Conservation (phyloP, 1,284 basidiomycete species). For the Ceratobasidium theobromae region DNA sequence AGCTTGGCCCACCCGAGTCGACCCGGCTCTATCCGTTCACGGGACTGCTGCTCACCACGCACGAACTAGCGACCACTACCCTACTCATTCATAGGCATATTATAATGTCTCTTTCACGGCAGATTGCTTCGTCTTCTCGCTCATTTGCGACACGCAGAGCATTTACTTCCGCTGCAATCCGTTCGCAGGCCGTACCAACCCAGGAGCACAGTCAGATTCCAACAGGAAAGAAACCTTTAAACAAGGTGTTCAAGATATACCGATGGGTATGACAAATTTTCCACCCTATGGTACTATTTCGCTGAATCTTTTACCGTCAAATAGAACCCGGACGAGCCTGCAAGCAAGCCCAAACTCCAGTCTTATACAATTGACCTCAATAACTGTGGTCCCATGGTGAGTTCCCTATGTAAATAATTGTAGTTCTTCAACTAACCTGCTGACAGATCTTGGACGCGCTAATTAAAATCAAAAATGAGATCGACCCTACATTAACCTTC, state of each 20-base stretch:
- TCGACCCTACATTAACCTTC: slow-evolving; percentile 96
- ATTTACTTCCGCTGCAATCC: slow-evolving; percentile 13
- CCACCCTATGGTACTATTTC: neutral
- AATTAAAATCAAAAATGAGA: slow-evolving; percentile 99
- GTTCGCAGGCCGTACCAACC: slow-evolving; percentile 4
- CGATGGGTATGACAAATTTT: slow-evolving; percentile 68
- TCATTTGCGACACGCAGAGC: slow-evolving; percentile 3
- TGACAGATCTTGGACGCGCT: slow-evolving; percentile 75
- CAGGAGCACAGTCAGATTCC: slow-evolving; percentile 21
- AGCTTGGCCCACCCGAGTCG: neutral
- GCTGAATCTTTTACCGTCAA: neutral
- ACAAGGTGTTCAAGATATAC: slow-evolving; percentile 95
- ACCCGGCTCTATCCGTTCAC: slow-evolving; percentile 21
- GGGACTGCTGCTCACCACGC: neutral
- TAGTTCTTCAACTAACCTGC: neutral
- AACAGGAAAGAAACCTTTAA: slow-evolving; percentile 46
- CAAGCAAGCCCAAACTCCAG: slow-evolving; percentile 89
- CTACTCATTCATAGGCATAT: too few relatives aligned
- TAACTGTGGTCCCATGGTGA: slow-evolving; percentile 94
- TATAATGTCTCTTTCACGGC: slow-evolving; percentile 6
- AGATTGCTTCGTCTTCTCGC: neutral
- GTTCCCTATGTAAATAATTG: slow-evolving; percentile 37
- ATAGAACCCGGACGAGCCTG: slow-evolving; percentile 93
- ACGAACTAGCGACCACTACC: slow-evolving; percentile 19
- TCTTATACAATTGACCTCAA: slow-evolving; percentile 92